Evolutionary conservation across 495 filamentous ascomycete species (phyloP), one percentile per base, ranked within the genome.

Genomic region (Podospora fimiseda): DNA sequence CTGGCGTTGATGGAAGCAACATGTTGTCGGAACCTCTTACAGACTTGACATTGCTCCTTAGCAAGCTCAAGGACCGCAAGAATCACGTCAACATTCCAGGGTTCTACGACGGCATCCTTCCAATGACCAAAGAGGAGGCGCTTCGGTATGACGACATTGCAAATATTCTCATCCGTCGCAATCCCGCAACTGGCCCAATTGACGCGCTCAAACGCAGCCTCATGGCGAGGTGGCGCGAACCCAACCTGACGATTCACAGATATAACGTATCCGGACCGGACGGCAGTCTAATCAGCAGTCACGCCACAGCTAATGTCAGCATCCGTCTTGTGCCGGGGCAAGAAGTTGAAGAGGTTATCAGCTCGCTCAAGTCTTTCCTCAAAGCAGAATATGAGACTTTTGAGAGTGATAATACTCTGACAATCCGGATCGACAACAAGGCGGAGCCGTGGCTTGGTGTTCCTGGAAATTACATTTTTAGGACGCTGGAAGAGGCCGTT

Each of bases 401-500:
- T 1, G 83, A 82, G 30, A 87, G 87, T 5, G 81, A 86, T 46
- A 97, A 98, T 57, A 79, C 80, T 22, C 79, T 97, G 39, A 86
- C 80, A 1, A 81, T 98, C 20, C 80, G 81, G 22, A 90, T 97
- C 56, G 89, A 93, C 42, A 90, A 95, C 56, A 86, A 89, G 65
- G 92, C 93, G 1, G 93, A 98, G 62, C 88, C 93, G 14, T 98
- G 93, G 93, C 80, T 98, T 0, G 93, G 93, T 2, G 90, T 96
- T 52, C 90, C 87, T 13, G 81, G 85, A 24, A 97, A 94, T 55
- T 81, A 91, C 59, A 89, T 96, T 58, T 98, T 95, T 62, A 80
- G 83, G 36, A 95, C 89, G 0, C 79, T 97, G 1, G 89, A 95
- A 58, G 78, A 86, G 52, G 94, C 92, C 0, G 83, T 97, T 43